Conservation (phyloP, 164 flowering plant species). For the Saururus chinensis region DNA sequence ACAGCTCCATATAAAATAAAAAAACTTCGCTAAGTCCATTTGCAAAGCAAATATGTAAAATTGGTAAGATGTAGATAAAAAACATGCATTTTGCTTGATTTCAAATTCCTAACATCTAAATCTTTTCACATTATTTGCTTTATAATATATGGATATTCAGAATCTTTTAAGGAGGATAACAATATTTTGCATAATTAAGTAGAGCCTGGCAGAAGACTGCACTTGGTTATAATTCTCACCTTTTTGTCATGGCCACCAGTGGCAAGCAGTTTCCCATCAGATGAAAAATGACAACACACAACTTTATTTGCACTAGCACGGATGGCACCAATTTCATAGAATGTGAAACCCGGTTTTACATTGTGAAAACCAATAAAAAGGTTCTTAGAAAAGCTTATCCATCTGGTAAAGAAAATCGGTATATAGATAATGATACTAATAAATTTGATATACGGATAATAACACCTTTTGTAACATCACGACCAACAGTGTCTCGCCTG, state of each 20-base stretch:
- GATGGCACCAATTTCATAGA: constrained; percentile 48
- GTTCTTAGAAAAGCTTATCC: not conserved
- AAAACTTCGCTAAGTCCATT: too few relatives aligned
- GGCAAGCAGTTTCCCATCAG: constrained; percentile 94
- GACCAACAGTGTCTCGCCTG: constrained; percentile 71
- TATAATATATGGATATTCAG: too few relatives aligned
- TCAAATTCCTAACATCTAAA: too few relatives aligned
- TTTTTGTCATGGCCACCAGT: constrained; percentile 94
- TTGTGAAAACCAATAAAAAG: not conserved
- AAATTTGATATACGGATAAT: too few relatives aligned
- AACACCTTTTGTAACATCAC: constrained; percentile 69
- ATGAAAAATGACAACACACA: constrained; percentile 85
- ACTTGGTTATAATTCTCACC: constrained; percentile 13
- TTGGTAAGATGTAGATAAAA: not conserved
- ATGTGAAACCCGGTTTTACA: constrained; percentile 47
- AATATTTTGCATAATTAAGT: not conserved
- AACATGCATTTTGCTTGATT: not conserved
- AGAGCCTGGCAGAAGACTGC: not conserved
- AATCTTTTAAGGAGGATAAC: not conserved
- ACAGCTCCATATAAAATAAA: not conserved
- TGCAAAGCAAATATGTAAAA: not conserved
- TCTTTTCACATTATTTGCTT: too few relatives aligned
- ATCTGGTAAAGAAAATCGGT: not conserved
- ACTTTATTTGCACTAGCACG: constrained; percentile 82
- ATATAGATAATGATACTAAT: not conserved